Conservation (phyloP, 495 filamentous ascomycete species). For the Gamarada debralockiae region DNA sequence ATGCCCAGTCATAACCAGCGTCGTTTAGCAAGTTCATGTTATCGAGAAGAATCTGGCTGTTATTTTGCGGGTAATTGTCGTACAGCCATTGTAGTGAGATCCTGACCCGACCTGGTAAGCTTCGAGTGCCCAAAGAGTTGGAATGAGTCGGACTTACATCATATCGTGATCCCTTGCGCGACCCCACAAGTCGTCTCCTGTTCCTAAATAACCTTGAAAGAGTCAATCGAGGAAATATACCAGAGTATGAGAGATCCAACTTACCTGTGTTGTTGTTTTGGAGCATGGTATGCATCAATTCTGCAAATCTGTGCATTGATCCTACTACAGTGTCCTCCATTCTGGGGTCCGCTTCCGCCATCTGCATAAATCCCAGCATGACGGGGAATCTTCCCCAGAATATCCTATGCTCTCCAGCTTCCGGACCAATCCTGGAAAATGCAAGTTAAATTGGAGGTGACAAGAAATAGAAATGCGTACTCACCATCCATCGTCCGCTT, state of each 20-base stretch:
- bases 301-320: neutral
- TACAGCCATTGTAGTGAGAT: neutral
- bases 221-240: neutral
- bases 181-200: neutral
- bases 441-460: neutral
- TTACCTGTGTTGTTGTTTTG: neutral
- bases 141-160: neutral
- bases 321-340: neutral
- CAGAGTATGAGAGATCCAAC: neutral
- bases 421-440: neutral
- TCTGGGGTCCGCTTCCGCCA: neutral
- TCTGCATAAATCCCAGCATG: neutral
- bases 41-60: neutral
- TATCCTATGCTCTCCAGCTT: neutral
- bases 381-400: neutral
- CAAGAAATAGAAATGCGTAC: neutral
- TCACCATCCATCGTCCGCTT: neutral
- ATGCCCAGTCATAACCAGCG: neutral
- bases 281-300: neutral
- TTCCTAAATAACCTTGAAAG: neutral
- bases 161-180: neutral
- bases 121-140: too few species aligned
- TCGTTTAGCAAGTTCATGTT: neutral
- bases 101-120: neutral
- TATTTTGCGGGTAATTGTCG: neutral